phyloP scores from a whole-genome alignment of 78 protist species.

The Monocercomonoides exilis region DNA sequence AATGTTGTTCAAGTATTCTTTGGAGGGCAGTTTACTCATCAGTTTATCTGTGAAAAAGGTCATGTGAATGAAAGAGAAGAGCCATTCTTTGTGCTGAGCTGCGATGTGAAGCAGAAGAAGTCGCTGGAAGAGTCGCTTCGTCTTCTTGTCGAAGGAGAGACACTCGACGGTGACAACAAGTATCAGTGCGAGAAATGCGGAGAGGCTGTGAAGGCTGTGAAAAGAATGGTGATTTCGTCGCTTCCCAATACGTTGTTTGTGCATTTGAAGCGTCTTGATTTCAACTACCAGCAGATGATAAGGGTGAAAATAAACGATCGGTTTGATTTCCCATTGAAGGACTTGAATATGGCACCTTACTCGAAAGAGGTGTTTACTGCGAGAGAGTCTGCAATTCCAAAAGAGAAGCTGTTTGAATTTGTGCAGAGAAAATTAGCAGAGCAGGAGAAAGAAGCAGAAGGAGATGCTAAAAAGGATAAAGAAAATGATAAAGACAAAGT shows the following conservation, averaged over 20 bases:
- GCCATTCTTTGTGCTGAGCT: background rate
- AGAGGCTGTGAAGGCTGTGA: background rate
- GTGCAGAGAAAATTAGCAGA: background rate
- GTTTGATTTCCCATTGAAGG: background rate
- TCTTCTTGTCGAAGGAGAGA: background rate
- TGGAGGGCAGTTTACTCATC: background rate
- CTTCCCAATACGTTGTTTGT: background rate
- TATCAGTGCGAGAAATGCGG: background rate
- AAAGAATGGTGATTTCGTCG: background rate
- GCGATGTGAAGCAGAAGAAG: background rate
- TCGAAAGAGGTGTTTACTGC: background rate
- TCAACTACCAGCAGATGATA: background rate
- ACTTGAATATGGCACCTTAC: background rate
- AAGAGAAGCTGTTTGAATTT: background rate
- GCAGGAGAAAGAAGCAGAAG: background rate
- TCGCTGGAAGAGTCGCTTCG: background rate
- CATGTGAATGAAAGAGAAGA: background rate
- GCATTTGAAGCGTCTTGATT: background rate
- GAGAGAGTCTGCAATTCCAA: background rate
- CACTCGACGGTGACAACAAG: background rate
- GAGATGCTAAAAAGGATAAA: background rate
- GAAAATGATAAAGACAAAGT: no score
- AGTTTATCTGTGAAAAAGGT: background rate
- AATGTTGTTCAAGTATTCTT: background rate
- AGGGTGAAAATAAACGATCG: background rate